Evolutionary conservation across 768 basidiomycete genomes (phyloP).

Genomic region (Phanerochaete carnosa): DNA sequence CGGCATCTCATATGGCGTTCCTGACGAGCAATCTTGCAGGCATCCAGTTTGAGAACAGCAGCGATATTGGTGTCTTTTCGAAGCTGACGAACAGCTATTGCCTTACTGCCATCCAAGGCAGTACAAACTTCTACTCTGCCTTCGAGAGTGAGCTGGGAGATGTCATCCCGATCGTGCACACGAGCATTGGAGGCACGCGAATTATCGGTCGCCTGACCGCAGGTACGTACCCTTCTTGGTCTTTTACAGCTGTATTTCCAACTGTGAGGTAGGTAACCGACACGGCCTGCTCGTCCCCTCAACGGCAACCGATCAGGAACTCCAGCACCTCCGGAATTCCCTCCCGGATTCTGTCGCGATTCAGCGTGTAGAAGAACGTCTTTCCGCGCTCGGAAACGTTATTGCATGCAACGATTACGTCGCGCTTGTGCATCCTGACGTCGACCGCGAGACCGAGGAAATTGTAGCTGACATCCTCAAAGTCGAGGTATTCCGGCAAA

Average conservation of each 20-base stretch:
- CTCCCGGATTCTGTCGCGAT: conserved; percentile 91
- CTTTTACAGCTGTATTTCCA: not conserved
- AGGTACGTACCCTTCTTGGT: conserved; percentile 42
- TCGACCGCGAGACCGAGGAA: conserved; percentile 98
- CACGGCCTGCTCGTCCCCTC: conserved; percentile 96
- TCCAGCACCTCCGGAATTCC: conserved; percentile 95
- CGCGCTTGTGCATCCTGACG: conserved; percentile 95
- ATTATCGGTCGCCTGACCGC: conserved; percentile 93
- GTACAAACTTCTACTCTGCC: conserved; percentile 96
- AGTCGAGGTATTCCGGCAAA: conserved; percentile 98
- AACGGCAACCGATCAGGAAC: conserved; percentile 95
- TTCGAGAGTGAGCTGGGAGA: conserved; percentile 94
- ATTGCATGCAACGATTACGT: conserved; percentile 99
- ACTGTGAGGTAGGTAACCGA: conserved; percentile 65
- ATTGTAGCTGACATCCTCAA: conserved; percentile 99
- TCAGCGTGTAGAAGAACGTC: conserved; percentile 94
- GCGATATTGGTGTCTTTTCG: conserved; percentile 95
- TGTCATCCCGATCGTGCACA: conserved; percentile 94
- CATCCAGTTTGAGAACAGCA: conserved; percentile 90
- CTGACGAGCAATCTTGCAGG: conserved; percentile 40
- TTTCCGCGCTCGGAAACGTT: conserved; percentile 97
- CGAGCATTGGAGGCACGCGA: conserved; percentile 90
- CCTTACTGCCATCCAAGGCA: conserved; percentile 88
- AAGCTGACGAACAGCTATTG: conserved; percentile 99
- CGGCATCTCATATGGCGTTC: not conserved